Percentiles rank a stretch among this genome's conserved stretches.
These are phyloP conservation scores for Ceratocystis variospora DNA, from an alignment of 2,329 filamentous ascomycete genomes.

Conservation along the genomic window DNA sequence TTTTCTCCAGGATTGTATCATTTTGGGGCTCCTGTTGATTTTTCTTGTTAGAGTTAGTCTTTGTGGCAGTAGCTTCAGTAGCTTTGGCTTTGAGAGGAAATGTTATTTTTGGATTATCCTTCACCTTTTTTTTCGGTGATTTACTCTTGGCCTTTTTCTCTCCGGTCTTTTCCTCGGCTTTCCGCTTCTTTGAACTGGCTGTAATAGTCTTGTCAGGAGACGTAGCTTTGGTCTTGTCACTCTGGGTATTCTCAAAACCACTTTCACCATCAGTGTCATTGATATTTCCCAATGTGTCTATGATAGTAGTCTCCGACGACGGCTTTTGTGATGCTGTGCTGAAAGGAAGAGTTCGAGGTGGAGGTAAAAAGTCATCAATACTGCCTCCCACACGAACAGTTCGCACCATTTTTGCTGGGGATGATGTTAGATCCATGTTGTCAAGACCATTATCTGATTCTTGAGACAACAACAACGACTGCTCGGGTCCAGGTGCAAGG, in stretches of 20 bases:
- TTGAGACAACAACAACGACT: not conserved
- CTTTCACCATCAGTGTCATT: not conserved
- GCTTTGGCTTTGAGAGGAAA: not conserved
- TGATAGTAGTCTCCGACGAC: not conserved
- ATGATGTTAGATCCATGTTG: not conserved
- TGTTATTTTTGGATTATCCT: not conserved
- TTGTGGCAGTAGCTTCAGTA: not conserved
- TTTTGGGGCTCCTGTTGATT: not conserved
- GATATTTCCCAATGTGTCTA: not conserved
- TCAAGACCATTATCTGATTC: not conserved
- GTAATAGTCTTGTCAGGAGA: too few species aligned
- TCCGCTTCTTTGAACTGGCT: not conserved
- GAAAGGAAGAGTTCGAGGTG: conserved; percentile 16
- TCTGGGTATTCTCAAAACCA: not conserved
- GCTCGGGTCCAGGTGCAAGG: not conserved
- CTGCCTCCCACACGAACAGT: not conserved
- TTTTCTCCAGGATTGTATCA: not conserved
- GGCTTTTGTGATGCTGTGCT: not conserved
- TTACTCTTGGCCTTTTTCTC: not conserved
- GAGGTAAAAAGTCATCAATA: conserved; percentile 14
- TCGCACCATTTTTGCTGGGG: not conserved
- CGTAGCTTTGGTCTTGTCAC: not conserved
- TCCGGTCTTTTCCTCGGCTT: not conserved
- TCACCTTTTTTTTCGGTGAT: not conserved
- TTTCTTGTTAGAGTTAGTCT: not conserved